Base-by-base conservation (phyloP, 352 stramenopile genomes). In the Blastocystis sp. region DNA sequence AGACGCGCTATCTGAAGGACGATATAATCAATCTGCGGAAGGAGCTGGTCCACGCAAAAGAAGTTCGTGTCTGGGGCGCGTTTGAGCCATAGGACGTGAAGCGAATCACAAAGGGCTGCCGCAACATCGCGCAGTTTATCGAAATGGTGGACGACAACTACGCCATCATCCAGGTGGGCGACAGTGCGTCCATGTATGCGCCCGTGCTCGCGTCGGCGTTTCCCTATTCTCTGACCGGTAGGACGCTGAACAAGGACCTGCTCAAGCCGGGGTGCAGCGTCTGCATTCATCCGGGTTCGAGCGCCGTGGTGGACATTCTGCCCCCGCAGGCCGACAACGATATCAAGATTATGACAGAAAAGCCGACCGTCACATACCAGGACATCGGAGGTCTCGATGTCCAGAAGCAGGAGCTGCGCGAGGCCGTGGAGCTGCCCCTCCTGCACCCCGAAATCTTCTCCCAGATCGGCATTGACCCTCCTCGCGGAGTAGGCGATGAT, bases 111-210 rank as follows among this genome's bases (percentile, higher is more conserved):
- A 97, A 94, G n/a, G 97, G 99, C 62, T 97, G 97, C 56, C 92
- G 99, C 4, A 96, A 98, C 7, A 99, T 99, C 88, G 97, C 96
- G n/a, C 96, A 99, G 92, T 99, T 99, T 89, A 96, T 99, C 66
- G 97, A 99, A 92, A 99, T 99, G 95, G 97, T 99, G 89, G 97
- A 99, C 91, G 94, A 96, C 79, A 98, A 99, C 92, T 98, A 99
- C 90, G 97, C 96, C 77, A 98, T 99, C 89, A 95, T 99, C 62
- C 66, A 74, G 28, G 40, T 92, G 74, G 71, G 98, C 93, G 67
- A 99, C 95, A 0, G 95, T 3, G 97, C 96, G 59, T 98, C 94
- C 70, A 98, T 98, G 90, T 99, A 99, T 90, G 70, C 67, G 23
- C 56, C 78, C 21, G 67, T 88, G 14, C 17, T 88, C 60, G 56